Evolutionary conservation across 352 stramenopile species (phyloP), one percentile per base, ranked within the genome.

Genomic region (Saprolegnia diclina): DNA sequence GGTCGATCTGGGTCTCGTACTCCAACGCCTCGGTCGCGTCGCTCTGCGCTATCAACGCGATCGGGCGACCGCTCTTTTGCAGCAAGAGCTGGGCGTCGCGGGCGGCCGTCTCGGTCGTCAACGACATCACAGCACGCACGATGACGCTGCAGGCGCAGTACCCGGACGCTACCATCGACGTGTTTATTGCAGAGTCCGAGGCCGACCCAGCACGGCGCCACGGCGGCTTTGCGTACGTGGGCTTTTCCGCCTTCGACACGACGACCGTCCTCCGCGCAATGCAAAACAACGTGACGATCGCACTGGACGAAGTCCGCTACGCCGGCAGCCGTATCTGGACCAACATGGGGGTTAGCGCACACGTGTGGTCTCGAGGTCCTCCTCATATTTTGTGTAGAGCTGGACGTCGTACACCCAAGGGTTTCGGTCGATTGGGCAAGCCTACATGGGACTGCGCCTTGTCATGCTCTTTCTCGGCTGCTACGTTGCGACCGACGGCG

Each of bases 251-350:
- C 22, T 65, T 53, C 16, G 35, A 65, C 26, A 22, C 45, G 52
- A 45, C 67, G 5, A 53, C 26, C 19, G 14, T 74, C 38, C 11
- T 61, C 4, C 56, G 71, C 16, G 38, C 67, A 3, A 67, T 57
- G 16, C 13, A 40, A 1, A 9, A 2, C 35, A 44, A 46, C 42
- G 54, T 38, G 44, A 84, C 77, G 1, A 26, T 82, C 5, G 78
- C 74, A 11, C 61, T 85, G 11, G 67, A 82, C 37, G 77, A 86
- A 42, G 80, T 80, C 35, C 77, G 80, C 0, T 82, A 88, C 32
- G 78, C 87, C 40, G 75, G 79, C 0, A 69, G 73, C 6, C 71
- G 72, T 7, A 50, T 85, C 4, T 63, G 72, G 38, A 83, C 71
- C 73, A 26, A 84, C 42, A 64, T 76, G 75, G 24, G 82, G 40